A percentile compares a stretch with the other conserved stretches of the same genome.
These are phyloP conservation scores for Periglandula ipomoeae DNA, from an alignment of 2,329 filamentous ascomycete genomes.

Conservation along the genomic window DNA sequence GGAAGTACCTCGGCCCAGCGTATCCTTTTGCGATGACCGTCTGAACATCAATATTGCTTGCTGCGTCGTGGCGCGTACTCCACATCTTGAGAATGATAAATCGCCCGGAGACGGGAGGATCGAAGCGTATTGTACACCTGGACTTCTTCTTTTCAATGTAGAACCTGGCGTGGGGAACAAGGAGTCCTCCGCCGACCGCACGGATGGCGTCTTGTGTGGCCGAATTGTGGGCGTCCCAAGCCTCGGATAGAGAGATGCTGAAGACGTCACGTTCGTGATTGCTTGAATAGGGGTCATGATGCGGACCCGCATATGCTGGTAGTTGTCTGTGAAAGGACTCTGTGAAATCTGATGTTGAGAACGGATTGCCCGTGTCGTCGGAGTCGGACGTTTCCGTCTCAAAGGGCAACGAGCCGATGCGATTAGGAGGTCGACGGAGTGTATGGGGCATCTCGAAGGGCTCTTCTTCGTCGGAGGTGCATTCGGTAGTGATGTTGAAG, in stretches of 20 bases:
- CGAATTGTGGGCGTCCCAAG: slow-evolving; percentile 38
- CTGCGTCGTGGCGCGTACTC: slow-evolving; percentile 59
- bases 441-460: slow-evolving; percentile 16
- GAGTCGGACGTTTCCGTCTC: slow-evolving; percentile 36
- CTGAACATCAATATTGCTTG: slow-evolving; percentile 78
- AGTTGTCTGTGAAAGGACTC: slow-evolving; percentile 15
- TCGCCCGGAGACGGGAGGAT: slow-evolving; percentile 70
- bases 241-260: slow-evolving; percentile 21
- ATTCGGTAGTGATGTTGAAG: slow-evolving; percentile 49
- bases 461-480: slow-evolving; percentile 49
- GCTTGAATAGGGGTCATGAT: not conserved
- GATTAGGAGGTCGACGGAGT: slow-evolving; percentile 36
- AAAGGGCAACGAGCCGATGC: slow-evolving; percentile 46
- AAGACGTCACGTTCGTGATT: slow-evolving; percentile 1
- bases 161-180: slow-evolving; percentile 71
- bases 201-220: slow-evolving; percentile 48
- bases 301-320: slow-evolving; percentile 14
- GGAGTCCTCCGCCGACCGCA: slow-evolving; percentile 49
- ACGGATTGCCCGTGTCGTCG: slow-evolving; percentile 19
- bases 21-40: slow-evolving; percentile 76
- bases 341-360: slow-evolving; percentile 18
- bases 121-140: slow-evolving; percentile 79
- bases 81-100: slow-evolving; percentile 87
- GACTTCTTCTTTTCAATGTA: slow-evolving; percentile 74
- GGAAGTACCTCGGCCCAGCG: slow-evolving; percentile 78